These are phyloP conservation scores for Saxophila tyrrhenica DNA, from an alignment of 495 filamentous ascomycete genomes.

Conservation along the genomic window DNA sequence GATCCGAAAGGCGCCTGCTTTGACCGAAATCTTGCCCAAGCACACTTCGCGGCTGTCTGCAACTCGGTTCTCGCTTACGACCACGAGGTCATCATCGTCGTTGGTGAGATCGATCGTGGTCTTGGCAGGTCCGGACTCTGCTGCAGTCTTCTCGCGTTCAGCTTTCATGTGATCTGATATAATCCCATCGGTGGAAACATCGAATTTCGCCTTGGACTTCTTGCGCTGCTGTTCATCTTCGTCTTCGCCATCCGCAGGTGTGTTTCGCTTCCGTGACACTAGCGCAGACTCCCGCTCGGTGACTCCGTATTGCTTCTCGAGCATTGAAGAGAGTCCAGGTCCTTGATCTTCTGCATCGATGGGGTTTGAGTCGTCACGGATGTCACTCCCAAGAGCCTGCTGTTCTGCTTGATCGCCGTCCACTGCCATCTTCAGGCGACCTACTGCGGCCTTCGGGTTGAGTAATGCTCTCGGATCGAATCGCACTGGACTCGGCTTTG, in stretches of 20 bases:
- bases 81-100: slow-evolving; percentile 40
- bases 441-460: slow-evolving; percentile 20
- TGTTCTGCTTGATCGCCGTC: too few species aligned
- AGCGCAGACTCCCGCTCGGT: slow-evolving; percentile 49
- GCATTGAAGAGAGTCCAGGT: slow-evolving; percentile 34
- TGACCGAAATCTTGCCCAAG: slow-evolving; percentile 45
- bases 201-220: slow-evolving; percentile 30
- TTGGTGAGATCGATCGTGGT: slow-evolving; percentile 50
- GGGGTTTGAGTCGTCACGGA: too few species aligned
- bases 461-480: slow-evolving; percentile 26
- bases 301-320: slow-evolving; percentile 65
- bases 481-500: not conserved
- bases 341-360: not conserved
- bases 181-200: slow-evolving; percentile 39
- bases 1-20: slow-evolving; percentile 7
- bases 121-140: slow-evolving; percentile 25
- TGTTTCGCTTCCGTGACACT: slow-evolving; percentile 60
- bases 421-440: not conserved
- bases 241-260: slow-evolving; percentile 30
- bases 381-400: not conserved
- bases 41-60: slow-evolving; percentile 55
- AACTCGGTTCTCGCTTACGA: slow-evolving; percentile 27
- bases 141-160: slow-evolving; percentile 36
- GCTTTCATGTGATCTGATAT: slow-evolving; percentile 55
- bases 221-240: slow-evolving; percentile 23